A percentile compares a stretch with the other conserved stretches of the same genome.
Conservation (phyloP, 2,329 filamentous ascomycete genomes). For the Diaporthe vexans region DNA sequence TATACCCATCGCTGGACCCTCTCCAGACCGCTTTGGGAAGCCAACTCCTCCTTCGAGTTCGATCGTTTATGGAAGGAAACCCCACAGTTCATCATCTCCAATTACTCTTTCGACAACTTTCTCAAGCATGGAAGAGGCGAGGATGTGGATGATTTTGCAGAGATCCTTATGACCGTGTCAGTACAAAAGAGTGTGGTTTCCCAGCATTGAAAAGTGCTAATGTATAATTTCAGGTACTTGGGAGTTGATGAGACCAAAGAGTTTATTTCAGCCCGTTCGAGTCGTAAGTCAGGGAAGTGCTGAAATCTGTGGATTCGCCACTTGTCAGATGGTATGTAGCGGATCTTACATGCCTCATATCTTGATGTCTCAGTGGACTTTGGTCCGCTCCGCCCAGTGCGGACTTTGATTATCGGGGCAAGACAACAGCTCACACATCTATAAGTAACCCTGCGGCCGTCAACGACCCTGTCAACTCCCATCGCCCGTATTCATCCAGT, state of each 20-base stretch:
- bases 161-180: constrained; percentile 18
- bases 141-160: constrained; percentile 8
- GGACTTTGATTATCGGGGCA: neutral
- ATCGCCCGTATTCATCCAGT: neutral
- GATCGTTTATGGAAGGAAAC: neutral
- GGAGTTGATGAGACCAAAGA: constrained; percentile 20
- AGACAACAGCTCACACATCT: neutral
- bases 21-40: neutral
- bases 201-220: neutral
- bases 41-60: constrained; percentile 6
- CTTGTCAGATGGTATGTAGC: neutral
- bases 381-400: constrained; percentile 11
- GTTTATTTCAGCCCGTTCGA: neutral
- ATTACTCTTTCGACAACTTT: constrained; percentile 4
- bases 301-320: rapidly evolving
- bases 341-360: neutral
- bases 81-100: constrained; percentile 3
- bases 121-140: constrained; percentile 7
- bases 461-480: neutral
- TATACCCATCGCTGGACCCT: constrained; percentile 18
- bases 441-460: neutral
- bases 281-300: rapidly evolving
- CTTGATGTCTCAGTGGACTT: neutral
- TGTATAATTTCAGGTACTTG: neutral
- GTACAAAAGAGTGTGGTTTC: neutral